A percentile compares a stretch with the other conserved stretches of the same genome.
These are phyloP conservation scores for Mucuna pruriens DNA, from an alignment of 306 rosid genomes.

Conservation along the genomic window DNA sequence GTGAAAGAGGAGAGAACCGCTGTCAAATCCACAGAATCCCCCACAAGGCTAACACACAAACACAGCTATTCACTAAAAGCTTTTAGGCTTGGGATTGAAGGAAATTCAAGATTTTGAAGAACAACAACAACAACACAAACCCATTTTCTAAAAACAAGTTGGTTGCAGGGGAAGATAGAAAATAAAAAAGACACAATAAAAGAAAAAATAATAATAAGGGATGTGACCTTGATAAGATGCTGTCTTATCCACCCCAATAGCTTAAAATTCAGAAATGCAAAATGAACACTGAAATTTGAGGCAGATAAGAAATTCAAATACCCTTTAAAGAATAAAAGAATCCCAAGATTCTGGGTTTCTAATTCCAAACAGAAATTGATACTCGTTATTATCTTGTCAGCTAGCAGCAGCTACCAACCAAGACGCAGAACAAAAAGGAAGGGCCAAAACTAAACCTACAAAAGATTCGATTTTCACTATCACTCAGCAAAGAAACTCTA, in stretches of 20 bases:
- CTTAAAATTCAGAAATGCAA: conserved; percentile 54
- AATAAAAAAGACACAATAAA: neutral
- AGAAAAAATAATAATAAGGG: neutral
- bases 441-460: conserved; percentile 53
- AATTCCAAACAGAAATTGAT: conserved; percentile 55
- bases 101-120: conserved; percentile 36
- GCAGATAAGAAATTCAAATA: conserved; percentile 43
- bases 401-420: conserved; percentile 74
- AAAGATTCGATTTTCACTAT: conserved; percentile 59
- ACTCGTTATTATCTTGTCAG: conserved; percentile 57
- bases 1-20: conserved; percentile 41
- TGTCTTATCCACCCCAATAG: conserved; percentile 72
- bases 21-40: conserved; percentile 72
- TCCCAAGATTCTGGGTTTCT: conserved; percentile 64
- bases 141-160: conserved; percentile 45
- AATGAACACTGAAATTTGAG: conserved; percentile 37
- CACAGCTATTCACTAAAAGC: conserved; percentile 42
- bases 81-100: conserved; percentile 33
- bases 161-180: conserved; percentile 13
- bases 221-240: conserved; percentile 58
- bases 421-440: conserved; percentile 57
- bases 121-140: conserved; percentile 38
- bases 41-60: conserved; percentile 36
- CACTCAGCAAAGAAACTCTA: conserved; percentile 40
- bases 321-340: conserved; percentile 64